Evolutionary conservation across 371 early-diverging fungal species (phyloP).

Genomic region (Capillidium heterosporum): DNA sequence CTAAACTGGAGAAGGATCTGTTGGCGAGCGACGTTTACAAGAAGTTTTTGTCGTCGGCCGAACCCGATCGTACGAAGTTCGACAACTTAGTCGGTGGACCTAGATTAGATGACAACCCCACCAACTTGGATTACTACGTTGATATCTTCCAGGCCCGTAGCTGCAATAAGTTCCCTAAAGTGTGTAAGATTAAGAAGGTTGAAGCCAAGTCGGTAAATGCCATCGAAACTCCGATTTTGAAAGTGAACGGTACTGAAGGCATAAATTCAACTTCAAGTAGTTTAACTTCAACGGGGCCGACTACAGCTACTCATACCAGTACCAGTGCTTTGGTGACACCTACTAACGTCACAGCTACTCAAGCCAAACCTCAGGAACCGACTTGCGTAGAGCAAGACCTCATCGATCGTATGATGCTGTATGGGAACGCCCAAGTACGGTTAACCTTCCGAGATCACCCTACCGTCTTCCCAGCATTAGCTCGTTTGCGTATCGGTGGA

Average conservation of each 20-base stretch:
- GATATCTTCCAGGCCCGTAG: constrained; percentile 25
- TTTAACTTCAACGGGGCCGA: too few species aligned
- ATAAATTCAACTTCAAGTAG: not conserved
- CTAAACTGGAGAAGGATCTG: constrained; percentile 8
- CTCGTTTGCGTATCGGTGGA: constrained; percentile 21
- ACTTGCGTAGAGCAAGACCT: constrained; percentile 18
- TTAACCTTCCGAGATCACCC: constrained; percentile 18
- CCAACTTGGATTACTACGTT: constrained; percentile 17
- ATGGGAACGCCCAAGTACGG: constrained; percentile 16
- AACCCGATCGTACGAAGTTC: constrained; percentile 10
- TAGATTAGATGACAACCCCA: constrained; percentile 7
- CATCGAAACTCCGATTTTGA: too few species aligned
- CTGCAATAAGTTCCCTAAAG: constrained; percentile 22
- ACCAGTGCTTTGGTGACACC: too few species aligned
- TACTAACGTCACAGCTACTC: too few species aligned
- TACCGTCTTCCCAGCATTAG: constrained; percentile 13
- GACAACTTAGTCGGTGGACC: constrained; percentile 12
- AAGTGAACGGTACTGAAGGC: too few species aligned
- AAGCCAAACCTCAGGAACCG: too few species aligned
- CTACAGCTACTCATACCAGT: too few species aligned
- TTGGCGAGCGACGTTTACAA: constrained; percentile 11
- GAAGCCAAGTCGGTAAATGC: not conserved
- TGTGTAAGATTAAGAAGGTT: constrained; percentile 13
- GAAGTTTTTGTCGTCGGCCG: constrained; percentile 11
- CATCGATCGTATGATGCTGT: constrained; percentile 12